phyloP scores from a whole-genome alignment of 805 yeast genomes.

The Sugiyamaella marilandica region DNA sequence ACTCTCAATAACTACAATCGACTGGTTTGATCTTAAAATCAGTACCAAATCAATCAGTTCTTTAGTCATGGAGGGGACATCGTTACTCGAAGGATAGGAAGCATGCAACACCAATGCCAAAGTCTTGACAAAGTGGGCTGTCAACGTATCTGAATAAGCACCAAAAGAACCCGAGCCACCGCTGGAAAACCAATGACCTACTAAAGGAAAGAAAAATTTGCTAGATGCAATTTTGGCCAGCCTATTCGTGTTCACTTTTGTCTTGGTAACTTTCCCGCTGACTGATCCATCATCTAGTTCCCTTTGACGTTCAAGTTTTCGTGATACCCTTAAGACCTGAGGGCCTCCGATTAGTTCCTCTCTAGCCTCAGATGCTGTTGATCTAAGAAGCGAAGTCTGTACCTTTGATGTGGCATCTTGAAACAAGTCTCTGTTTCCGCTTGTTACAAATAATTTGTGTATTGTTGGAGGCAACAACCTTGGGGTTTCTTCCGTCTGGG shows the following conservation, averaged over 20 bases:
- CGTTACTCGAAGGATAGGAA: slow-evolving; percentile 51
- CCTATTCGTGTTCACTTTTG: slow-evolving; percentile 19
- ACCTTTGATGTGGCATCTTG: slow-evolving; percentile 13
- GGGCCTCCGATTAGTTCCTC: slow-evolving; percentile 26
- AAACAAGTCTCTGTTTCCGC: slow-evolving; percentile 28
- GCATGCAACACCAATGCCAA: slow-evolving; percentile 52
- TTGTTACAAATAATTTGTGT: slow-evolving; percentile 3
- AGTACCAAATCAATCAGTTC: slow-evolving; percentile 41
- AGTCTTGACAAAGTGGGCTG: slow-evolving; percentile 56
- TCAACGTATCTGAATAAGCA: slow-evolving; percentile 48
- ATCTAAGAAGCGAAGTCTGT: slow-evolving; percentile 23
- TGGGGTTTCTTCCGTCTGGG: slow-evolving; percentile 30
- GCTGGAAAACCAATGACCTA: slow-evolving; percentile 44
- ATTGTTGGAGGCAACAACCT: slow-evolving; percentile 8
- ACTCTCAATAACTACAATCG: slow-evolving; percentile 28
- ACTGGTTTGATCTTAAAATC: slow-evolving; percentile 3
- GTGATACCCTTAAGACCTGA: slow-evolving; percentile 29
- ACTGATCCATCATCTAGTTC: not conserved
- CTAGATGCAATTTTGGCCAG: slow-evolving; percentile 44
- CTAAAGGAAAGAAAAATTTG: slow-evolving; percentile 50
- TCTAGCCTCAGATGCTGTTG: slow-evolving; percentile 22
- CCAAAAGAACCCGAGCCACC: slow-evolving; percentile 45
- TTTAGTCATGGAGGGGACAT: slow-evolving; percentile 51
- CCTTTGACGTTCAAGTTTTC: slow-evolving; percentile 21
- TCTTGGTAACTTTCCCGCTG: not conserved